Base-by-base conservation (phyloP, 108 stramenopile species). In the Nitzschia palea region DNA sequence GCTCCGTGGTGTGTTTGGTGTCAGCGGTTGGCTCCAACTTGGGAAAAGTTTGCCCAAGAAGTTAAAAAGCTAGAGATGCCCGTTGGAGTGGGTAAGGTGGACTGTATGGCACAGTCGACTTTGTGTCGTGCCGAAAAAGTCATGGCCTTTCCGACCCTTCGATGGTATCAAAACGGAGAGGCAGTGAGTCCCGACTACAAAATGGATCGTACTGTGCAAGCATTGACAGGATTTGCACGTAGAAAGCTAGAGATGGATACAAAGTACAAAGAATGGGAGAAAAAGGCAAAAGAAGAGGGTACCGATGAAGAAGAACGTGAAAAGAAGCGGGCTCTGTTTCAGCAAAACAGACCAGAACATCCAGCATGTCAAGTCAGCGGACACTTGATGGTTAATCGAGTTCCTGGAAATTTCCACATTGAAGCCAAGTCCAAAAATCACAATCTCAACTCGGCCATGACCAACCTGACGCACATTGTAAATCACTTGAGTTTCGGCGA, bases 1-100 rank as follows among this genome's bases (percentile, higher is more conserved):
- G 97, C 98, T 5, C 97, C 97, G 27, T 97, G 94, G 97, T 93
- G 91, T 65, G 80, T 95, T 25, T 98, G 98, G 98, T 99, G 98
- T 70, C 95, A 97, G 69, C 79, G 95, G 40, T 82, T 99, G 34
- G 80, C 80, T 35, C 98, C 98, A 0, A 97, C 95, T 0, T 98
- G 96, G 97, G 97, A 98, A 81, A 79, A 90, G 63, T 87, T 93
- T 74, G 92, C 89, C 0, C 63, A 78, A 40, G 76, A 81, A 51
- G 86, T 89, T 5, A 65, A 69, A 25, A 64, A 82, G 40, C 58
- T 84, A 32, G 51, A 68, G 9, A 88, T 95, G 90, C 84, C 87
- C 14, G 63, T 95, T 10, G 88, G 88, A 15, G 86, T 95, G 3
- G 94, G 84, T 34, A 87, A 85, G 62, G 86, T 99, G 8, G 96